Conservation (phyloP, 257 asterid genomes). For the Fraxinus excelsior region DNA sequence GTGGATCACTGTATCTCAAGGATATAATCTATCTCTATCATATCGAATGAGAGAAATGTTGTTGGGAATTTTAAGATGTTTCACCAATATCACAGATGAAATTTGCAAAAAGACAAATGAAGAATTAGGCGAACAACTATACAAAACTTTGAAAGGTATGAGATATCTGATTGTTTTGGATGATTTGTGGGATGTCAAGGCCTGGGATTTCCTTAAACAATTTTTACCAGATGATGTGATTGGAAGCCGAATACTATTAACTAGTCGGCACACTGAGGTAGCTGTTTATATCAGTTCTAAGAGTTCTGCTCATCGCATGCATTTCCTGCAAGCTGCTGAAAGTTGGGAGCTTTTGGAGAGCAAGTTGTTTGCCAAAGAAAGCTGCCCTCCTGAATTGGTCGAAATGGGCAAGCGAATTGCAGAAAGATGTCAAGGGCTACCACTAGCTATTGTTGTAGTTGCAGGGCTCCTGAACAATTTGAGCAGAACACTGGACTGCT, state of each 20-base stretch:
- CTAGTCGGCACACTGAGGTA: constrained; percentile 10
- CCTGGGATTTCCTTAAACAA: constrained; percentile 12
- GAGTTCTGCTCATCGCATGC: constrained; percentile 19
- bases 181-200: constrained; percentile 24
- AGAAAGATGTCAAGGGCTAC: constrained; percentile 25
- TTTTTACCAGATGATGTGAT: constrained; percentile 15
- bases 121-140: constrained; percentile 7
- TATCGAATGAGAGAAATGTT: constrained; percentile 17
- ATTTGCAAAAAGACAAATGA: neutral
- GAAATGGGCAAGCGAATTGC: constrained; percentile 18
- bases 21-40: neutral
- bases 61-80: constrained; percentile 17
- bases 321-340: constrained; percentile 18
- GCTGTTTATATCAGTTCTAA: neutral
- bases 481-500: neutral
- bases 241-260: constrained; percentile 19
- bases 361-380: constrained; percentile 18
- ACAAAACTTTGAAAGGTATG: constrained; percentile 20
- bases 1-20: constrained; percentile 20
- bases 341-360: constrained; percentile 27
- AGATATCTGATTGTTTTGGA: constrained; percentile 29
- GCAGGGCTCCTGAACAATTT: constrained; percentile 13
- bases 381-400: constrained; percentile 9
- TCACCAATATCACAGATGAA: constrained; percentile 16
- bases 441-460: constrained; percentile 26